Base-by-base conservation (phyloP, 805 yeast species). In the Wickerhamiella lipophila region DNA sequence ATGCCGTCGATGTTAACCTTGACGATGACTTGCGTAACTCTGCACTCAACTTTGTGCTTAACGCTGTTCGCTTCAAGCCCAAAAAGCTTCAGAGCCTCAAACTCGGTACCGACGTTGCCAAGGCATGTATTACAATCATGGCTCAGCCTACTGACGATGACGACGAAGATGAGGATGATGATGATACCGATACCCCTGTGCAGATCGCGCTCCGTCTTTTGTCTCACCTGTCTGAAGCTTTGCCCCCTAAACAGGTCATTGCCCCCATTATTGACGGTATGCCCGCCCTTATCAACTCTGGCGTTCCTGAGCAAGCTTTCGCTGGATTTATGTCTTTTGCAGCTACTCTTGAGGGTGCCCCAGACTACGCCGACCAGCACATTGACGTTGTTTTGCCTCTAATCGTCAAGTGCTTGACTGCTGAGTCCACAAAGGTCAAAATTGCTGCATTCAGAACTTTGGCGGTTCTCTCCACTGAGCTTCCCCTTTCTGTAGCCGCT, bases 221-320 rank as follows among this genome's bases (percentile, higher is more conserved):
- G 48, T 83, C 85, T 47, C 76, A 77, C 60, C 77, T 89, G 56
- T 77, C 97, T 15, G 70, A 80, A 41, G 87, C 81, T 60, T 72
- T 92, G 59, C 96, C 99, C 48, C 95, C 97, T 45, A 76, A 86
- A 39, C 98, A 92, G 66, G 94, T 84, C 50, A 79, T 88, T 55
- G 75, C 72, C 54, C 89, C 95, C 40, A 73, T 89, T 53, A 72
- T 86, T 53, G 75, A 74, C 55, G 62, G 73, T 32, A 55, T 65
- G 49, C 71, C 71, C 6, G 43, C 56, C 29, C 58, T 58, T 34
- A 59, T 63, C 39, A 54, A 76, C 44, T 75, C 88, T 15, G 55
- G 76, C n/a, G 78, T 84, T 63, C 73, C 74, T 53, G 80, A 76
- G 55, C 86, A 83, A 68, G 79, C 94, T 70, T 79, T 96, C 69